Evolutionary conservation across 2,329 filamentous ascomycete species (phyloP), one percentile per base, ranked within the genome.

Genomic region (Rhynchosporium agropyri): DNA sequence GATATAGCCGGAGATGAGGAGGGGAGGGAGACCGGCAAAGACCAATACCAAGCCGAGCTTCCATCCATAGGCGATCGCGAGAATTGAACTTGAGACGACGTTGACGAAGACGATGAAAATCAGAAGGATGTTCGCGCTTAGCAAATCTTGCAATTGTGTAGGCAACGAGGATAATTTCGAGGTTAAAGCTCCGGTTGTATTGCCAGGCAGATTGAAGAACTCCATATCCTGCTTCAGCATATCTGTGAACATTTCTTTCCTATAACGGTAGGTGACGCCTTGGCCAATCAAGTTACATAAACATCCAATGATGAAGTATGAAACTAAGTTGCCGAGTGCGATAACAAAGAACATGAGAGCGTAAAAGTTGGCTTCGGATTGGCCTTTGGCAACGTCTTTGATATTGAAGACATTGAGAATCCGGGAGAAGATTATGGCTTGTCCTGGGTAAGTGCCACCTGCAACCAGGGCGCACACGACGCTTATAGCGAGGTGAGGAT

Each of bases 161-260:
- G 97, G 81, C 71, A 94, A 88, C 0, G 91, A 96, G 0, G 92
- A 92, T 7, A 97, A 79, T 77, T 95, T 93, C 0, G 89, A 90
- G 0, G 92, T 96, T 70, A 98, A 79, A 0, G 92, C 89, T 66
- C 94, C 93, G 3, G 91, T 88, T 3, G 89, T 91, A 75, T 97
- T 96, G 75, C 93, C 89, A 67, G 95, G 90, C 45, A 82, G 82
- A 75, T 97, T 93, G 71, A 96, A 98, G 76, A 93, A 97, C 33
- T 86, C 80, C 63, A 97, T 92, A 67, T 97, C 94, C 77, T 97
- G 93, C 66, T 92, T 90, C 56, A 97, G 84, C 79, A 97, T 91
- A 38, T 87, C 82, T 28, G 91, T 84, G 79, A 98, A 96, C 4
- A 92, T 89, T 38, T 65, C 61, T 9, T 56, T 45, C 60, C 81